phyloP scores from a whole-genome alignment of 345 rosid genomes.

The Melaleuca quinquenervia region DNA sequence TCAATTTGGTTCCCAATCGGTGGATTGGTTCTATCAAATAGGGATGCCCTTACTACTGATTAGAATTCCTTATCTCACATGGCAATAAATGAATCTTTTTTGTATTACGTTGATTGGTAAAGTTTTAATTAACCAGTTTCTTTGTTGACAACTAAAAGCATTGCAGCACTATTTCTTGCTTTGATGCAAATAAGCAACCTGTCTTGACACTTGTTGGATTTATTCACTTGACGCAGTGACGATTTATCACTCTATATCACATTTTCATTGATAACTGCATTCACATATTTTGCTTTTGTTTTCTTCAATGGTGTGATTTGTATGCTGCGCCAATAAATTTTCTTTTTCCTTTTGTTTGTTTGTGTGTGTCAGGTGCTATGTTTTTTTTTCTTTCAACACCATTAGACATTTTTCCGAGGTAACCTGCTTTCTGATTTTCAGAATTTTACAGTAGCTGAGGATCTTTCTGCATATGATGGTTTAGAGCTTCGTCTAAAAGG shows the following conservation, averaged over 20 bases:
- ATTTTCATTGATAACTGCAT: not conserved
- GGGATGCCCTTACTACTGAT: not conserved
- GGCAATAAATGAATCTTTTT: not conserved
- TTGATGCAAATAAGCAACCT: not conserved
- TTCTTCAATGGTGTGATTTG: not conserved
- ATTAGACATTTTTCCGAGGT: not conserved
- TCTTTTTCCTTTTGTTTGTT: not conserved
- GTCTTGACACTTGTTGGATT: not conserved
- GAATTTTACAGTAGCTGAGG: conserved; percentile 70
- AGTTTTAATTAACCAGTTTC: not conserved
- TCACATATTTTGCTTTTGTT: not conserved
- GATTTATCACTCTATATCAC: not conserved
- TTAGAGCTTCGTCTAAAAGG: conserved; percentile 71
- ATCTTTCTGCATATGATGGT: conserved; percentile 91
- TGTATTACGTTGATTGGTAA: not conserved
- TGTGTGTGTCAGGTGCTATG: not conserved
- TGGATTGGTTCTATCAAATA: not conserved
- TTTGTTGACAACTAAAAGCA: not conserved
- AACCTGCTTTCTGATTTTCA: conserved; percentile 12
- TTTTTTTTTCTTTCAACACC: not conserved
- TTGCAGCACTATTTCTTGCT: not conserved
- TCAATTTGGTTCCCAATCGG: not conserved
- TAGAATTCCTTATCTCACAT: not conserved
- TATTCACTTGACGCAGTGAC: not conserved
- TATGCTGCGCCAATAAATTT: not conserved